Percentiles rank a stretch among this genome's conserved stretches.
Conservation (phyloP, 148 eudicot species). For the Pouteria glomerata region DNA sequence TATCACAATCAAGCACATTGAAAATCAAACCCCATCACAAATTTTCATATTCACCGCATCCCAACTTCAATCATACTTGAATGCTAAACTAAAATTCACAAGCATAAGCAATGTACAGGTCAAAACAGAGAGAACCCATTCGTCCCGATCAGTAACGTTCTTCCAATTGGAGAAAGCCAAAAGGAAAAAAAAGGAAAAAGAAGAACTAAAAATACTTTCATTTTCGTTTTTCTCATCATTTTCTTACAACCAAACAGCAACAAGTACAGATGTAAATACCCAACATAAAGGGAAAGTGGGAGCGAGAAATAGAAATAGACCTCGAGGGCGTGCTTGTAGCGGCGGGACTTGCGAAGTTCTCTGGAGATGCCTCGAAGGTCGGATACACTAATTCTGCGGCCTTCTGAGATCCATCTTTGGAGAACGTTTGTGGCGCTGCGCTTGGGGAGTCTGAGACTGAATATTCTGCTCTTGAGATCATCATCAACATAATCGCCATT, state of each 20-base stretch:
- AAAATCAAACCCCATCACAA: neutral
- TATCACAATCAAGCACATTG: neutral
- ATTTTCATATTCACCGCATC: neutral
- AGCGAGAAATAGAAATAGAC: conserved; percentile 17
- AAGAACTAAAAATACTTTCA: too few species aligned
- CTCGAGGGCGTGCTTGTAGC: conserved; percentile 95
- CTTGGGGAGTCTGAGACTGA: conserved; percentile 73
- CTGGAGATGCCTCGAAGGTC: conserved; percentile 61
- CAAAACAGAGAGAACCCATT: neutral
- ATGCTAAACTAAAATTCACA: neutral
- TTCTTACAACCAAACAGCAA: neutral
- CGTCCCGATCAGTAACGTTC: neutral
- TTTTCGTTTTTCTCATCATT: neutral
- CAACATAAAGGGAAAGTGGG: neutral
- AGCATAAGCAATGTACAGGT: neutral
- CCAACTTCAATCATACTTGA: neutral
- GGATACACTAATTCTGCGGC: conserved; percentile 40
- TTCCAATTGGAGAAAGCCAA: neutral
- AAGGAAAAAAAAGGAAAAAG: neutral
- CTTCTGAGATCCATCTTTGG: conserved; percentile 73
- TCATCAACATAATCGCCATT: conserved; percentile 22
- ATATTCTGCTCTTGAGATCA: conserved; percentile 71
- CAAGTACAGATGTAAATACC: neutral
- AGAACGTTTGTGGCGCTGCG: conserved; percentile 70
- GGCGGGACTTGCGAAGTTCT: conserved; percentile 56